Evolutionary conservation across 2,329 filamentous ascomycete genomes (phyloP).

Genomic region (Xylaria sp.): DNA sequence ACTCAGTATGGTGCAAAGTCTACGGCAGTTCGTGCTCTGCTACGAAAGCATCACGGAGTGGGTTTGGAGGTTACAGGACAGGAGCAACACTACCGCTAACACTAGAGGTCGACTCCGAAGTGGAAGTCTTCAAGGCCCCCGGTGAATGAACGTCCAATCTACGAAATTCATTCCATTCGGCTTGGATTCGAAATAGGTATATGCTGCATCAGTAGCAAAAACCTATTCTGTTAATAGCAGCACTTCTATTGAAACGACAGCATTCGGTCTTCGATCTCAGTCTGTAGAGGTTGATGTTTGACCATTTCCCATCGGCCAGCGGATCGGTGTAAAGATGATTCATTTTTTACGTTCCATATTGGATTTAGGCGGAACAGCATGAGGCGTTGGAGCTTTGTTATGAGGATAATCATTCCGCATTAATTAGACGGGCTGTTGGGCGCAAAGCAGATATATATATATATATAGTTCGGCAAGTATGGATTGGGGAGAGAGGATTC

Average conservation of each 20-base stretch:
- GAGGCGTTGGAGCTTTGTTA: constrained; percentile 21
- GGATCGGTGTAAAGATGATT: constrained; percentile 18
- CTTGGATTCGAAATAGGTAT: not conserved
- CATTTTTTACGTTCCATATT: constrained; percentile 24
- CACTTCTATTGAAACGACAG: constrained; percentile 25
- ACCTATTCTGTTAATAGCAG: constrained; percentile 12
- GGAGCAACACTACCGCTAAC: constrained; percentile 34
- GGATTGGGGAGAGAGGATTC: not conserved
- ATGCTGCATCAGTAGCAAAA: constrained; percentile 14
- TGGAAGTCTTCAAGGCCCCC: constrained; percentile 47
- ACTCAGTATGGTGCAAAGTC: constrained; percentile 95
- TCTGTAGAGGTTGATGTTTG: not conserved
- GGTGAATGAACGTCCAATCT: constrained; percentile 31
- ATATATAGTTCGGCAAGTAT: constrained; percentile 5
- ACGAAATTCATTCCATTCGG: not conserved
- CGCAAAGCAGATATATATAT: not conserved
- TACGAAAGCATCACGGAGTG: constrained; percentile 96
- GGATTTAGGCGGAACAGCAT: constrained; percentile 27
- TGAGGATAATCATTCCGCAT: constrained; percentile 8
- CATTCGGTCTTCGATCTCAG: not conserved
- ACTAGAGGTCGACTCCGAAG: constrained; percentile 48
- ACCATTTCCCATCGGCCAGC: not conserved
- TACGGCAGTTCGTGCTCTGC: constrained; percentile 93
- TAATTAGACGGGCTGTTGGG: constrained; percentile 21
- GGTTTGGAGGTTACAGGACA: constrained; percentile 66